phyloP scores from a whole-genome alignment of 164 flowering plant species.

The Kalanchoe fedtschenkoi region DNA sequence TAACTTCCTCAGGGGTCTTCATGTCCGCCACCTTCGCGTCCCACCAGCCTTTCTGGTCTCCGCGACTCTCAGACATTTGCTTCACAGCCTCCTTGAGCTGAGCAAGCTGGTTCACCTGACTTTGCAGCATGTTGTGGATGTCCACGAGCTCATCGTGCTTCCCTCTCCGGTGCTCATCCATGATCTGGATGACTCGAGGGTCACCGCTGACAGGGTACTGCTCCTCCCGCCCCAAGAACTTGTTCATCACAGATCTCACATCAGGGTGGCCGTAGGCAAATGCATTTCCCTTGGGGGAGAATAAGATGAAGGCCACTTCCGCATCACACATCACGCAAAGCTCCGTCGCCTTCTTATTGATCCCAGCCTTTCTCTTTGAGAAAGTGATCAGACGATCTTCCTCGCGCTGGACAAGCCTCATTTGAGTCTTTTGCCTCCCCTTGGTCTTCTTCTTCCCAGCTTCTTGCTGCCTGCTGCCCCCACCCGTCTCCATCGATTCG shows the following conservation, averaged over 20 bases:
- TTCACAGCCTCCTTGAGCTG: not conserved
- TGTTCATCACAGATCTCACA: not conserved
- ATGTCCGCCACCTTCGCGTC: not conserved
- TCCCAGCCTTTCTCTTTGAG: not conserved
- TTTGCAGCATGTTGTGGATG: not conserved
- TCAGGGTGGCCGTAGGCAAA: not conserved
- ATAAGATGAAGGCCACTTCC: not conserved
- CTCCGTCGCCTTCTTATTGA: not conserved
- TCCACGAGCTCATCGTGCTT: not conserved
- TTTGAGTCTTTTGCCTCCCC: not conserved
- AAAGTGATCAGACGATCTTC: slow-evolving; percentile 1
- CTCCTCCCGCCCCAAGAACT: not conserved
- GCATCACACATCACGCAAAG: not conserved
- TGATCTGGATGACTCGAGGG: not conserved
- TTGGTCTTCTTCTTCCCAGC: not conserved
- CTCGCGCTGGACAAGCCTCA: not conserved
- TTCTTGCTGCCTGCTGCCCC: not conserved
- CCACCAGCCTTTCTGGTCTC: not conserved
- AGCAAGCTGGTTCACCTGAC: not conserved
- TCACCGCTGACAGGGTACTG: not conserved
- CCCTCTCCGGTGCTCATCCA: not conserved
- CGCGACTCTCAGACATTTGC: not conserved
- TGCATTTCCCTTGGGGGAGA: not conserved
- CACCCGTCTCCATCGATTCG: not conserved
- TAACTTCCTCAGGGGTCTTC: not conserved